A percentile compares a stretch with the other conserved stretches of the same genome.
Conservation (phyloP, 768 basidiomycete genomes). For the Nevesoporus exiguus region DNA sequence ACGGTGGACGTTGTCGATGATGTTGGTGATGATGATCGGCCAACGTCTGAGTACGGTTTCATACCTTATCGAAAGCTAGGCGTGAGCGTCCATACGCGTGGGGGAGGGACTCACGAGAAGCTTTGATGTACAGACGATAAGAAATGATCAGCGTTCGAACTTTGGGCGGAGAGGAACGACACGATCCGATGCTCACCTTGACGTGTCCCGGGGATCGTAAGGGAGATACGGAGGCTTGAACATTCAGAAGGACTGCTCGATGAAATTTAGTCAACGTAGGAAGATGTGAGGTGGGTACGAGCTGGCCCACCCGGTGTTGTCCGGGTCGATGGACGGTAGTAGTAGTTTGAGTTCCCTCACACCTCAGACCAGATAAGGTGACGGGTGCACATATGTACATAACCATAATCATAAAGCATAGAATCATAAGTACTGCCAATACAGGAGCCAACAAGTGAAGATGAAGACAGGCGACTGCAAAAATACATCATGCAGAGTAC, state of each 20-base stretch:
- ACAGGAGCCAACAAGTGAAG: not conserved
- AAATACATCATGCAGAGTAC: not conserved
- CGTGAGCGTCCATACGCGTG: not conserved
- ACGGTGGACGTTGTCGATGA: slow-evolving; percentile 75
- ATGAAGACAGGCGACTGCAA: not conserved
- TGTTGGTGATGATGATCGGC: slow-evolving; percentile 78
- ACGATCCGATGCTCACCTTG: slow-evolving; percentile 42
- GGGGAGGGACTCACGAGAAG: slow-evolving; percentile 51
- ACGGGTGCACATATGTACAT: not conserved
- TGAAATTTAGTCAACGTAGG: not conserved
- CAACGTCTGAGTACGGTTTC: slow-evolving; percentile 77
- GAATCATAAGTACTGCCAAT: not conserved
- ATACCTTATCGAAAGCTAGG: slow-evolving; percentile 44
- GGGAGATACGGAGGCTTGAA: slow-evolving; percentile 61
- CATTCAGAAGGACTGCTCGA: slow-evolving; percentile 10
- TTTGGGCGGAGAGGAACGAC: not conserved
- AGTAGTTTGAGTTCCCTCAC: not conserved
- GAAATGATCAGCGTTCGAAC: not conserved
- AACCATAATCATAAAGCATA: slow-evolving; percentile 4
- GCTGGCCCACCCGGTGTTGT: not conserved
- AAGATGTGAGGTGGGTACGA: not conserved
- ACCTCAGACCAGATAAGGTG: not conserved
- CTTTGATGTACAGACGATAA: slow-evolving; percentile 32
- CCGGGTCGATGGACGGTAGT: not conserved
- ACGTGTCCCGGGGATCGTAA: slow-evolving; percentile 70